Evolutionary conservation across 345 rosid species (phyloP).

Genomic region (Moringa oleifera): DNA sequence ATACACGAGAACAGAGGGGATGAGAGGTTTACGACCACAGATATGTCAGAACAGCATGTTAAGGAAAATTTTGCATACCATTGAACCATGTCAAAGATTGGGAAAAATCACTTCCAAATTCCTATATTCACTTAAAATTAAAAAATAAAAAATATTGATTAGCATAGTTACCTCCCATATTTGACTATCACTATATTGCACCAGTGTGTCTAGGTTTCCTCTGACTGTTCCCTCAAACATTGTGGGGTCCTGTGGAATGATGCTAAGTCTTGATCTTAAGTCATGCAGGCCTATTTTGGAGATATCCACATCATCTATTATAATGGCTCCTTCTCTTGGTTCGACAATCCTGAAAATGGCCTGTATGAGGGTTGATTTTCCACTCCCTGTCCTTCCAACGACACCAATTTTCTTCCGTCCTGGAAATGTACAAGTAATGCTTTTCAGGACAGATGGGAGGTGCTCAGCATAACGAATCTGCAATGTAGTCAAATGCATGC

Average conservation of each 20-base stretch:
- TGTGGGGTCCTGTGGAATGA: slow-evolving; percentile 96
- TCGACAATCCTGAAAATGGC: slow-evolving; percentile 87
- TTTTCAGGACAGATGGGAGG: slow-evolving; percentile 78
- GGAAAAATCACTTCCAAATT: background rate
- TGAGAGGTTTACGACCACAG: too few relatives aligned
- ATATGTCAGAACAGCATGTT: too few relatives aligned
- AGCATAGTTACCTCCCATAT: slow-evolving; percentile 66
- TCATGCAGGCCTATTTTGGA: slow-evolving; percentile 86
- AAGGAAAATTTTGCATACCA: too few relatives aligned
- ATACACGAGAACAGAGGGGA: too few relatives aligned
- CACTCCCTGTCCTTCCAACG: slow-evolving; percentile 96
- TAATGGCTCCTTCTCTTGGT: slow-evolving; percentile 76
- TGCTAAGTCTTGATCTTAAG: slow-evolving; percentile 79
- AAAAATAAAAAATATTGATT: background rate
- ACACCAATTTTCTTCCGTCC: slow-evolving; percentile 84
- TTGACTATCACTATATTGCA: slow-evolving; percentile 52
- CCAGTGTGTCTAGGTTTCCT: slow-evolving; percentile 77
- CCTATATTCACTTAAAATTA: background rate
- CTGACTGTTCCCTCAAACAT: slow-evolving; percentile 91
- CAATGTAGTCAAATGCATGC: slow-evolving; percentile 3
- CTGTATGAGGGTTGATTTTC: slow-evolving; percentile 89
- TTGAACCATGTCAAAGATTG: background rate
- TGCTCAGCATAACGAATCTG: slow-evolving; percentile 93
- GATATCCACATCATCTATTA: slow-evolving; percentile 70
- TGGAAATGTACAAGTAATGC: slow-evolving; percentile 74